Conservation (phyloP, 371 early-diverging fungal genomes). For the Parasitella parasitica region DNA sequence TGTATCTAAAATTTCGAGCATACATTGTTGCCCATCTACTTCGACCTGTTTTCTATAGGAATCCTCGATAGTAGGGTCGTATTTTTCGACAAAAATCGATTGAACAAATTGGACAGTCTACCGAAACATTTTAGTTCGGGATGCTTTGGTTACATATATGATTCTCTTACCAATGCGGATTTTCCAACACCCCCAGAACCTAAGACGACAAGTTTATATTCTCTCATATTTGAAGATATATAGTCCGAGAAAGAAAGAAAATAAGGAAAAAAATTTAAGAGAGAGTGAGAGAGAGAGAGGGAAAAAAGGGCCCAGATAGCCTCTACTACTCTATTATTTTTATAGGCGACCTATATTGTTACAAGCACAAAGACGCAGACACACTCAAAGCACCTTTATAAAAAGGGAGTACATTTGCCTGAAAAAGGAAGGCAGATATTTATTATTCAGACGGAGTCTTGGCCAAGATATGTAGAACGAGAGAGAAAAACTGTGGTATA, state of each 20-base stretch:
- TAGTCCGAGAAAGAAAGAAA: neutral
- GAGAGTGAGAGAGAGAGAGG: neutral
- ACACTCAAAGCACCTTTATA: neutral
- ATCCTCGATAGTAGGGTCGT: constrained; percentile 92
- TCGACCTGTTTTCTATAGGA: constrained; percentile 88
- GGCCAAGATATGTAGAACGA: too few relatives aligned
- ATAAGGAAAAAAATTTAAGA: neutral
- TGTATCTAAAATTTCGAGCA: constrained; percentile 89
- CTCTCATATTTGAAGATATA: constrained; percentile 53
- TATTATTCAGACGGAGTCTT: neutral
- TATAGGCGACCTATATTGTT: neutral
- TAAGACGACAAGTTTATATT: constrained; percentile 85
- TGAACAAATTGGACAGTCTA: constrained; percentile 94
- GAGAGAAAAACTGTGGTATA: too few relatives aligned
- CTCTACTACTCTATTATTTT: neutral
- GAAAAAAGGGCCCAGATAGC: neutral
- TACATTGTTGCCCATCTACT: constrained; percentile 81
- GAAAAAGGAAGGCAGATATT: neutral
- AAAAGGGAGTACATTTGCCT: neutral
- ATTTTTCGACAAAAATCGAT: constrained; percentile 85
- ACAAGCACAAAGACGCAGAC: neutral
- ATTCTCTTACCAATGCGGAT: constrained; percentile 73
- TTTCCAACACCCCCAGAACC: constrained; percentile 92
- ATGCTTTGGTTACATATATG: neutral
- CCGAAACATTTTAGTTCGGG: neutral